Evolutionary conservation across 805 yeast species (phyloP).

Genomic region (Vanderwaltozyma verrucispora): DNA sequence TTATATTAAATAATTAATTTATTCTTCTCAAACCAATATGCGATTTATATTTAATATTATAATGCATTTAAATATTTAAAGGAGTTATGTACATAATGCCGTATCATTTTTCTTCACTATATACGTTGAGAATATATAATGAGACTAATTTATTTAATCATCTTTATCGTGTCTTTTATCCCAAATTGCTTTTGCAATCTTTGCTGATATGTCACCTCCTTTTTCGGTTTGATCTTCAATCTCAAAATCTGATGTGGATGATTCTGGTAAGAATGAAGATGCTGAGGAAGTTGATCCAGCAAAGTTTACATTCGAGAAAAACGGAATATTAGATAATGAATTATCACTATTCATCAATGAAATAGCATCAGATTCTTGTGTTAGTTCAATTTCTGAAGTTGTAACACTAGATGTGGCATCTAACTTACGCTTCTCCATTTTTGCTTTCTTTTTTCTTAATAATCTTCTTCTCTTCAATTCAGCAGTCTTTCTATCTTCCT

Average conservation of each 20-base stretch:
- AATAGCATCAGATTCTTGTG: slow-evolving; percentile 39
- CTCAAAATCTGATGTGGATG: slow-evolving; percentile 22
- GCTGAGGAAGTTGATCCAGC: slow-evolving; percentile 21
- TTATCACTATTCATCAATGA: slow-evolving; percentile 28
- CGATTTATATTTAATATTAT: too few species aligned
- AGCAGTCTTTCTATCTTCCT: slow-evolving; percentile 27
- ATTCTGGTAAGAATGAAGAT: slow-evolving; percentile 14
- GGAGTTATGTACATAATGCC: too few species aligned
- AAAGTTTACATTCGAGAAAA: slow-evolving; percentile 33
- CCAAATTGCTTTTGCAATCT: slow-evolving; percentile 20
- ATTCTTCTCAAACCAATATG: too few species aligned
- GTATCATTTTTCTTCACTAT: too few species aligned
- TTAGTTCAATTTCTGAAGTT: slow-evolving; percentile 7
- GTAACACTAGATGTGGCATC: not conserved
- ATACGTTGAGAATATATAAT: not conserved
- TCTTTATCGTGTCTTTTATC: slow-evolving; percentile 2
- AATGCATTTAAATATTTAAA: too few species aligned
- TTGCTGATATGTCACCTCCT: slow-evolving; percentile 9
- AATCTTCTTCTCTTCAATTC: slow-evolving; percentile 31
- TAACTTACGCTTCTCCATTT: slow-evolving; percentile 2
- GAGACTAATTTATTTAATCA: not conserved
- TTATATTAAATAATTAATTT: not conserved
- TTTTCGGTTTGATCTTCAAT: slow-evolving; percentile 6
- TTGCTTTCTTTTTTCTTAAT: slow-evolving; percentile 18
- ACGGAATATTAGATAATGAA: slow-evolving; percentile 31